phyloP scores from a whole-genome alignment of 441 rosid species.

The Hura crepitans region DNA sequence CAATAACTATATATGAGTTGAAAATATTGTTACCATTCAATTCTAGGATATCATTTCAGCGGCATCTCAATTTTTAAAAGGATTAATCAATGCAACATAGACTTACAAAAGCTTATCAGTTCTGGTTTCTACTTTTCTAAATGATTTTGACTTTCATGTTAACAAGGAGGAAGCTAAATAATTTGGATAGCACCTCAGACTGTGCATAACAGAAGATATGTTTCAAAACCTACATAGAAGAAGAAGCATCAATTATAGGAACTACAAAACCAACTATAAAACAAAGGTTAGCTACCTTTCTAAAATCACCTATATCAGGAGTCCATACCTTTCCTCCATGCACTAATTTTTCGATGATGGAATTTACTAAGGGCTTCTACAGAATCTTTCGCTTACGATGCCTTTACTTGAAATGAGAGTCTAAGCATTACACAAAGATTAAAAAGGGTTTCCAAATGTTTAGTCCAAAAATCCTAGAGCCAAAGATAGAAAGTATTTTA shows the following conservation, averaged over 20 bases:
- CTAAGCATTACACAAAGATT: constrained; percentile 65
- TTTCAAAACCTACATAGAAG: background rate
- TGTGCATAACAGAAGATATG: background rate
- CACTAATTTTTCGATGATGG: constrained; percentile 43
- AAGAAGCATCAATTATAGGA: background rate
- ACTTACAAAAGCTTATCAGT: background rate
- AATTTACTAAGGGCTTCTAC: constrained; percentile 66
- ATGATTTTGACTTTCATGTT: background rate
- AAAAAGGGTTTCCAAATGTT: background rate
- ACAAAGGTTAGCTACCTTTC: background rate
- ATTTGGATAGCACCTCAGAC: background rate
- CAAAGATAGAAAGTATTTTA: background rate
- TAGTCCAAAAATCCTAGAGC: constrained; percentile 2
- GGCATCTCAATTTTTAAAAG: background rate
- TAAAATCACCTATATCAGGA: background rate
- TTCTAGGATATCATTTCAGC: background rate
- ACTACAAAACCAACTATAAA: constrained; percentile 1
- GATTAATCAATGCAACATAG: background rate
- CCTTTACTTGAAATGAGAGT: constrained; percentile 93
- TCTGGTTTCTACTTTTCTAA: background rate
- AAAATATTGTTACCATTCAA: background rate
- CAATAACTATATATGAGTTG: background rate
- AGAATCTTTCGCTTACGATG: constrained; percentile 89
- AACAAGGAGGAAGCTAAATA: background rate
- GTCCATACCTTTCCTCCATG: constrained; percentile 70